These are phyloP conservation scores for Groenewaldozyma auringiensis DNA, from an alignment of 1,139 yeast species.

Conservation along the genomic window DNA sequence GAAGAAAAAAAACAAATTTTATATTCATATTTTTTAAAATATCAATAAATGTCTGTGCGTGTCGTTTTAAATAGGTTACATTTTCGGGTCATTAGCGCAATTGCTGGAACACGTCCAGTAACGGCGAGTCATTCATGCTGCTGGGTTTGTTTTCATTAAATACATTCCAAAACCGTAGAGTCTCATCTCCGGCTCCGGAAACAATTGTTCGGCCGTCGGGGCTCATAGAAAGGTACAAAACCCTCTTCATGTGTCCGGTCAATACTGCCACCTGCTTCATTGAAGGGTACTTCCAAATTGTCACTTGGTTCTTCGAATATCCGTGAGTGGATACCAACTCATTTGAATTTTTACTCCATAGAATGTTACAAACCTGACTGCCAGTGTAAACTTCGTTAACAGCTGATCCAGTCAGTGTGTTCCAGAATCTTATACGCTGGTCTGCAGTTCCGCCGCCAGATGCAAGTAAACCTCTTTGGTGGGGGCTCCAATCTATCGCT, in stretches of 20 bases:
- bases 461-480: conserved; percentile 86
- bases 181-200: conserved; percentile 98
- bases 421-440: conserved; percentile 86
- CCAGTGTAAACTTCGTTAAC: conserved; percentile 83
- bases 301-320: conserved; percentile 80
- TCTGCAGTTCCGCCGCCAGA: conserved; percentile 98
- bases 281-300: conserved; percentile 90
- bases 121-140: conserved; percentile 40
- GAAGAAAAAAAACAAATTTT: too few species aligned
- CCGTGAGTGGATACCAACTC: conserved; percentile 96
- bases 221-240: conserved; percentile 79
- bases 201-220: conserved; percentile 98
- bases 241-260: conserved; percentile 92
- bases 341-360: conserved; percentile 88
- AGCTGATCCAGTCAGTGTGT: conserved; percentile 69
- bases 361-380: conserved; percentile 88
- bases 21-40: too few species aligned
- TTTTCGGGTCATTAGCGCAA: conserved; percentile 42
- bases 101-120: conserved; percentile 74
- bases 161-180: conserved; percentile 86
- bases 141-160: conserved; percentile 66
- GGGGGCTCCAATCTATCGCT: conserved; percentile 97
- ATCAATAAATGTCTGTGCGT: too few species aligned
- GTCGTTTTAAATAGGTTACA: background rate
- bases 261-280: conserved; percentile 90